Base-by-base conservation (phyloP, 108 stramenopile genomes). In the Stephanodiscus minutulus region DNA sequence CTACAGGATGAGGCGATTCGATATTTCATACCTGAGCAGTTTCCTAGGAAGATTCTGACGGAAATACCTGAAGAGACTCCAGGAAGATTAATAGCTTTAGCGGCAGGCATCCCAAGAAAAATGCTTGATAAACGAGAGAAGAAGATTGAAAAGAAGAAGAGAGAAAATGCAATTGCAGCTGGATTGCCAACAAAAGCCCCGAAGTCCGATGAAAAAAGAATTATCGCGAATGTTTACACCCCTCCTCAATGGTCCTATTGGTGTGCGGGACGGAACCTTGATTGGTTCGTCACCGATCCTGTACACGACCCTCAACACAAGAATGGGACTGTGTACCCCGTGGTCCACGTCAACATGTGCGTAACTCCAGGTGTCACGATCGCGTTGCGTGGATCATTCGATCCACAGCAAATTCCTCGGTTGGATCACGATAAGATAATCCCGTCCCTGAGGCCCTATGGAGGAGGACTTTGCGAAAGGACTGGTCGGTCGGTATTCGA, bases 1-100 rank as follows among this genome's bases (percentile, higher is more conserved):
- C 61, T 94, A 7, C 90, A 94, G 64, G 27, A 79, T 44, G 72
- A 84, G 49, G 87, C 87, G 0, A 56, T 82, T 33, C 57, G 83
- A 48, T 68, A 76, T 61, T 89, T 91, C 64, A 21, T 55, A 20
- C 64, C 72, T 0, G 20, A 73, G 53, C 53, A 31, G 44, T 73
- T 66, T 50, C 56, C 28, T 25, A 61, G 25, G 47, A 66, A 68
- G 35, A 60, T 65, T 31, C 22, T 70, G 39, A 20, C 36, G 33
- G 17, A 52, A 18, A 59, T 73, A 47, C 21, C 17, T 10, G 29
- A 9, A 49, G 50, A 31, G 17, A 62, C 7, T 18, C 43, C 31
- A 29, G 46, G 48, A 8, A 28, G 31, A 18, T 31, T 18, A 10
- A 41, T 27, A 7, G 25, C 27, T 27, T 41, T 18, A 7, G 49